Conservation (phyloP, 176 grass and related monocot species). For the Juncus inflexus region DNA sequence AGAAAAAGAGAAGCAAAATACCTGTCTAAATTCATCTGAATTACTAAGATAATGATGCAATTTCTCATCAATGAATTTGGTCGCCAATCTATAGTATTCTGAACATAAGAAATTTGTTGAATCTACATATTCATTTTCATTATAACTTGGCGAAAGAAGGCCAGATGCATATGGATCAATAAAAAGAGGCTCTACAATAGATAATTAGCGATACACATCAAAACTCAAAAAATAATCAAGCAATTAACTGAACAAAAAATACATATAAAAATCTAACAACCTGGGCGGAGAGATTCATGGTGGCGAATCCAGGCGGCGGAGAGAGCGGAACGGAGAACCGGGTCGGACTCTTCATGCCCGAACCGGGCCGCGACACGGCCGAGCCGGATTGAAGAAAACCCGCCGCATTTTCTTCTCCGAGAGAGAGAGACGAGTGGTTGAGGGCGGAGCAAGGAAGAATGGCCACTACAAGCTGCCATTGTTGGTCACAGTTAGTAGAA, state of each 20-base stretch:
- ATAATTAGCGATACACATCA: constrained; percentile 9
- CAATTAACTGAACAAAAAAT: constrained; percentile 12
- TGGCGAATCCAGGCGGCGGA: constrained; percentile 35
- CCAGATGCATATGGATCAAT: constrained; percentile 75
- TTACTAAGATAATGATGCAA: constrained; percentile 42
- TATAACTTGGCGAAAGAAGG: constrained; percentile 51
- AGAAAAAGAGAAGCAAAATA: constrained; percentile 30
- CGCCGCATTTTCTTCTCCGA: neutral
- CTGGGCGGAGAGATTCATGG: constrained; percentile 45
- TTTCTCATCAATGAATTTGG: constrained; percentile 84
- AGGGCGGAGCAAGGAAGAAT: neutral
- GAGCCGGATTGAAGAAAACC: neutral
- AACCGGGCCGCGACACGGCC: neutral
- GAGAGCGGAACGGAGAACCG: constrained; percentile 32
- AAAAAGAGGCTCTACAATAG: constrained; percentile 73
- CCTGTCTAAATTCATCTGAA: constrained; percentile 71
- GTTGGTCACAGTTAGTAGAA: neutral
- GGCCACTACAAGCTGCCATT: neutral
- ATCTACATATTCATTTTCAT: constrained; percentile 23
- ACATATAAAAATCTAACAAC: constrained; percentile 6
- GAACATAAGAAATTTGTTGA: constrained; percentile 22
- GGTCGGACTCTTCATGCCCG: constrained; percentile 29
- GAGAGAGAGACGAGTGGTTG: neutral
- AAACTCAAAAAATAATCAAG: neutral
- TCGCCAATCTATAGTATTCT: constrained; percentile 54